phyloP scores from a whole-genome alignment of 176 grass and related monocot genomes.

The Phoenix dactylifera region DNA sequence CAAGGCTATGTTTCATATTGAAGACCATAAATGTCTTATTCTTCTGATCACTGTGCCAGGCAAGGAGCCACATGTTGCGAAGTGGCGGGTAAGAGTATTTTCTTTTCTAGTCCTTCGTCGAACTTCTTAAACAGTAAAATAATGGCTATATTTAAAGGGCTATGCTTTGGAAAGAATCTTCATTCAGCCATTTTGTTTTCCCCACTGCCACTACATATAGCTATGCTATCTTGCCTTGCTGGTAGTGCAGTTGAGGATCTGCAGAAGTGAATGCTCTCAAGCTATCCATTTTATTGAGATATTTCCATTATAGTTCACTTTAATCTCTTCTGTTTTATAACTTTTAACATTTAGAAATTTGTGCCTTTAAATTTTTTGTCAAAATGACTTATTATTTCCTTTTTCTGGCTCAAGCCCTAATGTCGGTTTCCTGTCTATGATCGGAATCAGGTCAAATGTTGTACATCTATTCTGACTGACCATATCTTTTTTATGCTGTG shows the following conservation, averaged over 20 bases:
- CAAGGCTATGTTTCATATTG: background rate
- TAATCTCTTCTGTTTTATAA: too few species aligned
- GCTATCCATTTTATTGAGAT: too few species aligned
- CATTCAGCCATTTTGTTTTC: too few species aligned
- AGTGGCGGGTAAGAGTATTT: conserved; percentile 64
- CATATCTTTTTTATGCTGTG: background rate
- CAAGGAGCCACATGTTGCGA: conserved; percentile 78
- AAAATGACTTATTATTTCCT: too few species aligned
- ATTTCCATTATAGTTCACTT: too few species aligned
- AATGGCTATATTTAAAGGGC: background rate
- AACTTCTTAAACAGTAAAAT: background rate
- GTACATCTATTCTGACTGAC: background rate
- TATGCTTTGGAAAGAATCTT: background rate
- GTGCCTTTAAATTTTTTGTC: too few species aligned
- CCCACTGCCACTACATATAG: too few species aligned
- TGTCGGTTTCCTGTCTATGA: background rate
- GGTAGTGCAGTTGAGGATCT: too few species aligned
- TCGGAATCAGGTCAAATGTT: background rate
- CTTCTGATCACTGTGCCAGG: conserved; percentile 35
- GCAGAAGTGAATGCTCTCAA: too few species aligned
- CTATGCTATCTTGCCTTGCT: too few species aligned
- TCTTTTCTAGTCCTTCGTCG: background rate
- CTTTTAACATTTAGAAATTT: too few species aligned
- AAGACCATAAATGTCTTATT: conserved; percentile 6
- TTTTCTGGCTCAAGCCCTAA: too few species aligned